Percentiles rank a stretch among this genome's conserved stretches.
phyloP scores from a whole-genome alignment of 257 asterid genomes.

The Pogostemon cablin region DNA sequence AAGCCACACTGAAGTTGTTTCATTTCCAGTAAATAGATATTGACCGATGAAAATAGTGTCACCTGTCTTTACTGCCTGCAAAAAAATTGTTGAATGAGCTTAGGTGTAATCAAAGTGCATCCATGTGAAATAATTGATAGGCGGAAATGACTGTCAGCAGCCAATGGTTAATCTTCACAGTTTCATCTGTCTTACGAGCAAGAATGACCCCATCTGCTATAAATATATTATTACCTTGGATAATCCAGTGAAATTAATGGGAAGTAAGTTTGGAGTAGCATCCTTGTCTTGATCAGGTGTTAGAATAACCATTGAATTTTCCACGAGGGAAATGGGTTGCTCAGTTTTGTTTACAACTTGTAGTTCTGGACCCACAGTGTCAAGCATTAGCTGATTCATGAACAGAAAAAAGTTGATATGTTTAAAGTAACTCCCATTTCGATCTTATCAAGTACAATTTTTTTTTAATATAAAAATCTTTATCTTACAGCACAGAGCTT shows the following conservation, averaged over 20 bases:
- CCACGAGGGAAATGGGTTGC: conserved; percentile 56
- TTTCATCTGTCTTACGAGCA: too few species aligned
- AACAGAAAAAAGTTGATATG: not conserved
- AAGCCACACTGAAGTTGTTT: conserved; percentile 66
- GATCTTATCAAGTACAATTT: too few species aligned
- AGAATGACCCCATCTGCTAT: not conserved
- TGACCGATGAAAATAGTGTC: conserved; percentile 66
- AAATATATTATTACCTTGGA: conserved; percentile 49
- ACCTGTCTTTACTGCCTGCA: conserved; percentile 55
- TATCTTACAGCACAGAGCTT: conserved; percentile 79
- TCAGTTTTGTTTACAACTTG: conserved; percentile 62
- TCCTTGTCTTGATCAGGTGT: conserved; percentile 66
- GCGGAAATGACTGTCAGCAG: too few species aligned
- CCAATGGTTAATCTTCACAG: too few species aligned
- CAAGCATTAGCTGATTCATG: conserved; percentile 66
- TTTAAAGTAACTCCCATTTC: too few species aligned
- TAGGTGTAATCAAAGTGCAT: not conserved
- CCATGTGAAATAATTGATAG: too few species aligned
- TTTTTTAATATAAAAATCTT: conserved; percentile 9
- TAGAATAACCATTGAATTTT: conserved; percentile 50
- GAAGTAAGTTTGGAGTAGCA: conserved; percentile 65
- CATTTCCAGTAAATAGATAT: conserved; percentile 66
- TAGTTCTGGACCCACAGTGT: conserved; percentile 79
- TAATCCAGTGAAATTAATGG: conserved; percentile 61
- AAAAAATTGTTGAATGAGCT: conserved; percentile 9